Evolutionary conservation across 768 basidiomycete species (phyloP), one percentile per base, ranked within the genome.

Genomic region (Cantharellus anzutake): DNA sequence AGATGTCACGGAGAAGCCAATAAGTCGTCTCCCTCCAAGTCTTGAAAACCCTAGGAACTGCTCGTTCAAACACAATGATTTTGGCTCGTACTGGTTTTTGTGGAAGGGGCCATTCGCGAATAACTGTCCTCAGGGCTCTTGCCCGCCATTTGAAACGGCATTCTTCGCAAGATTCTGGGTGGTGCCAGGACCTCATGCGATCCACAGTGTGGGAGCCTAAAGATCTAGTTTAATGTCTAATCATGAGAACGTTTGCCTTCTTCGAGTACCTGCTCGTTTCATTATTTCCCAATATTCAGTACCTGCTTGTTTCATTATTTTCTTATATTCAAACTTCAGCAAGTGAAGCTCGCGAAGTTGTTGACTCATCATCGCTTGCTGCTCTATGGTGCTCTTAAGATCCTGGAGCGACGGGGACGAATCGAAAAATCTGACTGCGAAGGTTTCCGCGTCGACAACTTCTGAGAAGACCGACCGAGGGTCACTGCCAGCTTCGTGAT

Each of bases 91-190:
- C 7, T 3, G 16, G 29, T 7, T 63, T 51, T 1, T 57, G 38
- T 0, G 78, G 75, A 42, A 79, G 63, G 0, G 77, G 78, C 76
- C 75, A 76, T 58, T 79, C 78, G 42, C 74, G 68, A 3, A 74
- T 63, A 0, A 34, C 0, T 34, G 78, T 76, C 0, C 3, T 2
- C 65, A 75, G 62, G 0, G 0, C 3, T 0, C 41, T 3, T 0
- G 69, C 67, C 52, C 63, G 3, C 1, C 5, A n/a, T 29, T 64
- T 35, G 16, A 68, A 61, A 0, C 4, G 3, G 51, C 75, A 75
- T 58, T 67, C 71, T 2, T 71, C 73, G 16, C 16, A 7, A 58
- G 35, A n/a, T 11, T 39, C 71, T 20, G 44, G 20, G 44, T 48
- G 44, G 20, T 48, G 44, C 7, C 7, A 48, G 11, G 20, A 48